phyloP scores from a whole-genome alignment of 345 rosid species.

The Nasturtium officinale region DNA sequence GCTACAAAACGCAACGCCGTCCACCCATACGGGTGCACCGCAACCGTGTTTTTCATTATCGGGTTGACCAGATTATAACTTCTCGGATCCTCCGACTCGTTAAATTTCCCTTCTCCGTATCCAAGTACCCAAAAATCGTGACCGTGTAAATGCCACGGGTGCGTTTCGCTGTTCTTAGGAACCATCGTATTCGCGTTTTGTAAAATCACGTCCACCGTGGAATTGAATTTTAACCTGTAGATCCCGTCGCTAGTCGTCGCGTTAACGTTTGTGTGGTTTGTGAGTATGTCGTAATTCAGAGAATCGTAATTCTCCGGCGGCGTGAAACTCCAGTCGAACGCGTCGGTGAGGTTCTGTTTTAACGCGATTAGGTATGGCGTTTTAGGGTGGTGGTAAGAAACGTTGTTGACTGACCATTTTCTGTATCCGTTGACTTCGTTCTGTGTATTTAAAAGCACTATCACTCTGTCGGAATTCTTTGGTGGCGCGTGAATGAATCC shows the following conservation, averaged over 20 bases:
- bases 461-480: conserved; percentile 47
- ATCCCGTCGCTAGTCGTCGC: conserved; percentile 48
- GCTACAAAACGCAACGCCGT: conserved; percentile 66
- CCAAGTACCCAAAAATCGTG: conserved; percentile 88
- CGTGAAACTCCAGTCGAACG: conserved; percentile 49
- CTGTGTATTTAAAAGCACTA: conserved; percentile 66
- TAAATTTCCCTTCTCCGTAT: conserved; percentile 65
- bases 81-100: conserved; percentile 48
- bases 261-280: conserved; percentile 39
- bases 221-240: conserved; percentile 53
- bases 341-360: conserved; percentile 47
- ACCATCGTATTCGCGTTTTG: conserved; percentile 67
- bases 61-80: conserved; percentile 64
- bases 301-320: conserved; percentile 52
- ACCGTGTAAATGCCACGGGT: conserved; percentile 86
- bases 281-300: conserved; percentile 35
- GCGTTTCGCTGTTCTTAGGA: conserved; percentile 58
- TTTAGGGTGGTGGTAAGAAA: conserved; percentile 55
- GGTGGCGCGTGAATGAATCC: conserved; percentile 54
- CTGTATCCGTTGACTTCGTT: conserved; percentile 43
- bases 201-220: conserved; percentile 65
- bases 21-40: conserved; percentile 73
- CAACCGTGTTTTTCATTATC: conserved; percentile 78
- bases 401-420: conserved; percentile 72
- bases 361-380: conserved; percentile 66